phyloP scores from a whole-genome alignment of 352 stramenopile species.

The Globisporangium irregulare region DNA sequence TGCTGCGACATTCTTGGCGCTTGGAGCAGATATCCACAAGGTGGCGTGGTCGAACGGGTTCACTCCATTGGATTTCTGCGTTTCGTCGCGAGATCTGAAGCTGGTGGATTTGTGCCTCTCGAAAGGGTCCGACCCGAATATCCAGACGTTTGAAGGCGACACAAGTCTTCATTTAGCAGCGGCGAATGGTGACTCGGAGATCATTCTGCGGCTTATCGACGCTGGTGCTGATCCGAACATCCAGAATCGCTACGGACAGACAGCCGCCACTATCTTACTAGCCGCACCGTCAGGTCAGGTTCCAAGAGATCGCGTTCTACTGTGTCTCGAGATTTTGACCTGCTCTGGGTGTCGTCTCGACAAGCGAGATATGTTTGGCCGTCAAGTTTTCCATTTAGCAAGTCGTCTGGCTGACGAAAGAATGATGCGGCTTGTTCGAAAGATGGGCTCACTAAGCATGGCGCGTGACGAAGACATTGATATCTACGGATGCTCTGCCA shows the following conservation, averaged over 20 bases:
- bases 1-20: conserved; percentile 56
- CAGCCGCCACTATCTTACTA: conserved; percentile 51
- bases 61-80: conserved; percentile 62
- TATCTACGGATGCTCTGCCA: conserved; percentile 61
- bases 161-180: conserved; percentile 76
- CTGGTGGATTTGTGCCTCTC: conserved; percentile 70
- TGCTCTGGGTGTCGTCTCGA: conserved; percentile 43
- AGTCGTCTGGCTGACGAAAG: conserved; percentile 38
- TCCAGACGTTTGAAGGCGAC: conserved; percentile 53
- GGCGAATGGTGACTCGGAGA: conserved; percentile 31
- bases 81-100: conserved; percentile 33
- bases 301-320: conserved; percentile 24
- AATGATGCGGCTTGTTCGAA: conserved; percentile 31
- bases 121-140: conserved; percentile 65
- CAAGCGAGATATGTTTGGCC: conserved; percentile 66
- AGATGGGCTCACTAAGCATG: conserved; percentile 24
- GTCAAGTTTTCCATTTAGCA: conserved; percentile 51
- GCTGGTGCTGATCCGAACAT: conserved; percentile 52
- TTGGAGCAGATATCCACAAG: conserved; percentile 60
- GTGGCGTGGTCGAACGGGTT: conserved; percentile 79
- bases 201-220: conserved; percentile 56
- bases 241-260: conserved; percentile 74
- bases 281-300: conserved; percentile 20
- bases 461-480: conserved; percentile 33
- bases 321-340: conserved; percentile 53